phyloP scores from a whole-genome alignment of 2,329 filamentous ascomycete species.

The Verticillium longisporum region DNA sequence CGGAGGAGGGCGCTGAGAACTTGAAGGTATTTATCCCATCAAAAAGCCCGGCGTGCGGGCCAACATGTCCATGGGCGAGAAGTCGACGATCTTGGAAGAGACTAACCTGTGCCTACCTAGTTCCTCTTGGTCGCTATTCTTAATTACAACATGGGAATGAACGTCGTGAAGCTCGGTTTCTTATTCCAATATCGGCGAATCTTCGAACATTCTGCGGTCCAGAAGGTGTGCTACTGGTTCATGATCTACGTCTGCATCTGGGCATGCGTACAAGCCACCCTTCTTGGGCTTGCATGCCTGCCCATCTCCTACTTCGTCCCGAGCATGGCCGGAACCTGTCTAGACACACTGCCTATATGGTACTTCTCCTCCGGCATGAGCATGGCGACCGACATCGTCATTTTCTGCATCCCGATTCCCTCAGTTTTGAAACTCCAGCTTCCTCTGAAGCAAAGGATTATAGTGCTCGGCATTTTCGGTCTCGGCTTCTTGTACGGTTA shows the following conservation, averaged over 20 bases:
- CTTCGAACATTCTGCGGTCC: conserved; percentile 15
- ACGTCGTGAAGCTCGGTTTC: conserved; percentile 24
- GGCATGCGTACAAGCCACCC: conserved; percentile 16
- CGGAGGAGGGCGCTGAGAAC: conserved; percentile 12
- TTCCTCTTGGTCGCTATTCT: conserved; percentile 19
- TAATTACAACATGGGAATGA: conserved; percentile 22
- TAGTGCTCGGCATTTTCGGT: conserved; percentile 20
- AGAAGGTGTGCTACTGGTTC: conserved; percentile 19
- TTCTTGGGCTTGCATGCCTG: conserved; percentile 19
- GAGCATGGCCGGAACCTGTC: conserved; percentile 16
- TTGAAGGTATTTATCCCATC: conserved; percentile 12
- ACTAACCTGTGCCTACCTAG: conserved; percentile 7
- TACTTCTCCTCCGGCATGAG: conserved; percentile 21
- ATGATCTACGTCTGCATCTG: conserved; percentile 18
- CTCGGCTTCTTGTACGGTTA: conserved; percentile 23
- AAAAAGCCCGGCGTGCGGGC: too few species aligned
- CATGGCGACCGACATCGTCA: conserved; percentile 18
- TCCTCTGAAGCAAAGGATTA: conserved; percentile 16
- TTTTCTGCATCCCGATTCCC: conserved; percentile 20
- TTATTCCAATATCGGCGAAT: conserved; percentile 24
- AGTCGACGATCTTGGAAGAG: too few species aligned
- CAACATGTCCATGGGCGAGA: too few species aligned
- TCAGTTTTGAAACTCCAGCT: conserved; percentile 17
- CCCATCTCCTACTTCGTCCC: conserved; percentile 18
- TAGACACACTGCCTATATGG: conserved; percentile 21